These are phyloP conservation scores for Populus euphratica DNA, from an alignment of 345 rosid genomes.

Conservation along the genomic window DNA sequence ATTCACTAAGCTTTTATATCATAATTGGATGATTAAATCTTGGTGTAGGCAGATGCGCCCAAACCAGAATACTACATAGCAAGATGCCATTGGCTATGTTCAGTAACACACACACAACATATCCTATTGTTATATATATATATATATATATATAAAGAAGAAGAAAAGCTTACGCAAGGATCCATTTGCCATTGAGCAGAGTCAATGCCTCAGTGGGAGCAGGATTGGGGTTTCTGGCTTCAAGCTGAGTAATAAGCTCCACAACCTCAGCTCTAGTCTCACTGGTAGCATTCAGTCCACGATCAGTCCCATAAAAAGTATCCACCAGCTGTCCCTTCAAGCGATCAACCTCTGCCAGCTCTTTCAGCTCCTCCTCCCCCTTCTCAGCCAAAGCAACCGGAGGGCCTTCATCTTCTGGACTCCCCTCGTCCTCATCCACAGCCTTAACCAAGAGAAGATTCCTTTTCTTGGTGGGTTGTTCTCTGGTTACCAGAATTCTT, in stretches of 20 bases:
- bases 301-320: constrained; percentile 72
- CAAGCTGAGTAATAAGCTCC: constrained; percentile 84
- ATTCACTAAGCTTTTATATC: too few species aligned
- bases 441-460: constrained; percentile 32
- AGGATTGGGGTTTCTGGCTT: constrained; percentile 79
- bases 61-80: too few species aligned
- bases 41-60: too few species aligned
- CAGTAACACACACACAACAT: too few species aligned
- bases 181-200: constrained; percentile 89
- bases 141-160: too few species aligned
- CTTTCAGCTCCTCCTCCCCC: constrained; percentile 35
- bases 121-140: too few species aligned
- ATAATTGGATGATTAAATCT: too few species aligned
- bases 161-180: constrained; percentile 61
- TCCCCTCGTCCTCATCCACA: constrained; percentile 33
- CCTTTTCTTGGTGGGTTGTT: constrained; percentile 19
- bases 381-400: constrained; percentile 23
- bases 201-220: constrained; percentile 76
- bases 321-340: constrained; percentile 64
- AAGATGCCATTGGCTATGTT: too few species aligned
- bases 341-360: constrained; percentile 43
- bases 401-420: constrained; percentile 19
- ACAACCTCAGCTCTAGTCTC: constrained; percentile 88
- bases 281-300: constrained; percentile 66
- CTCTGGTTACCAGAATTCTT: neutral